phyloP scores from a whole-genome alignment of 208 protist species.

The Trypanosoma rangeli region DNA sequence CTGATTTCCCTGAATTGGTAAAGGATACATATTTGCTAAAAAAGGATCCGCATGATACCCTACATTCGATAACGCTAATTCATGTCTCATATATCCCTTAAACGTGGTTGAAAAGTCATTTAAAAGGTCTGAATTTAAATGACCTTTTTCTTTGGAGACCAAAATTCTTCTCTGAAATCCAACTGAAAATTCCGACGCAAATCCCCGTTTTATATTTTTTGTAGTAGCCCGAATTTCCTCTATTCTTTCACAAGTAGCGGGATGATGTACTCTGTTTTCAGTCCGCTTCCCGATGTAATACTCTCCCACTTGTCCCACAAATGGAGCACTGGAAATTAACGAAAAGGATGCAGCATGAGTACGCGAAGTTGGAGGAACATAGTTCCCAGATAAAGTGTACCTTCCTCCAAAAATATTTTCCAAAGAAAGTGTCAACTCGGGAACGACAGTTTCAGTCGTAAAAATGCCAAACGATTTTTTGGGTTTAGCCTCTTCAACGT shows the following conservation, averaged over 20 bases:
- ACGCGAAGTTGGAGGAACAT: constrained; percentile 75
- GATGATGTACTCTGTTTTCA: constrained; percentile 68
- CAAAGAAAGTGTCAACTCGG: constrained; percentile 69
- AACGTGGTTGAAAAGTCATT: constrained; percentile 57
- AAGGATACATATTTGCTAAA: constrained; percentile 83
- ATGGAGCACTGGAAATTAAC: constrained; percentile 75
- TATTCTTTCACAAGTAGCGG: constrained; percentile 60
- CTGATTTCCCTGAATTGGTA: constrained; percentile 68
- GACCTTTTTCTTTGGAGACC: constrained; percentile 45
- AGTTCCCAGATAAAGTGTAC: constrained; percentile 78
- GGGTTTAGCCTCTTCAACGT: constrained; percentile 65
- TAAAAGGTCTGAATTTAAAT: constrained; percentile 29
- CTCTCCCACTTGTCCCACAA: constrained; percentile 71
- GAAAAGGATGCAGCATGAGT: constrained; percentile 75
- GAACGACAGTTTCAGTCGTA: constrained; percentile 79
- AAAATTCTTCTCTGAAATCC: constrained; percentile 72
- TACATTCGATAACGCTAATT: constrained; percentile 43
- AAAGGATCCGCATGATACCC: constrained; percentile 73
- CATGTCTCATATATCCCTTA: constrained; percentile 75
- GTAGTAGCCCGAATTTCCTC: constrained; percentile 70
- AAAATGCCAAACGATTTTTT: constrained; percentile 81
- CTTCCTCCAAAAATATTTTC: constrained; percentile 76
- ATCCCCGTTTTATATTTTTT: constrained; percentile 48
- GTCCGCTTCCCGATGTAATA: constrained; percentile 70
- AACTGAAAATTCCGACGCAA: constrained; percentile 58